phyloP scores from a whole-genome alignment of 2,329 filamentous ascomycete species.

The Elsinoe arachidis region DNA sequence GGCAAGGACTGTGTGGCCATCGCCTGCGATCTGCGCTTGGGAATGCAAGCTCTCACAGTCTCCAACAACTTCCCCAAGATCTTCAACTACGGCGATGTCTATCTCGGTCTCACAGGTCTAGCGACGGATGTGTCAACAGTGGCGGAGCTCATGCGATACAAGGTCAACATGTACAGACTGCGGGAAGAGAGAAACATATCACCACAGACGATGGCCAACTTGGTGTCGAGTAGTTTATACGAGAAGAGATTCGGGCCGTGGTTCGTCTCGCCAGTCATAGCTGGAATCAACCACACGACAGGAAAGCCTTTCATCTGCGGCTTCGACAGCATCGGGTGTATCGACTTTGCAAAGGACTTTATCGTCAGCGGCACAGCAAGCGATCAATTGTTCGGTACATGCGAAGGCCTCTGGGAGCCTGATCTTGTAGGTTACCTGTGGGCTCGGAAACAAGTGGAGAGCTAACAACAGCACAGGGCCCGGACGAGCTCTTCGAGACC shows the following conservation, averaged over 20 bases:
- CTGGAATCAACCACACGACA: constrained; percentile 88
- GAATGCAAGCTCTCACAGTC: constrained; percentile 90
- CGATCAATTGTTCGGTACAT: constrained; percentile 97
- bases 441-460: background rate
- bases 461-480: constrained; percentile 47
- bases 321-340: constrained; percentile 98
- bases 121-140: constrained; percentile 94
- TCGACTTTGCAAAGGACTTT: constrained; percentile 99
- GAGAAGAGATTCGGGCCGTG: constrained; percentile 93
- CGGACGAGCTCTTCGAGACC: constrained; percentile 96
- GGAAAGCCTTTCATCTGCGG: constrained; percentile 96
- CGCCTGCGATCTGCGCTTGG: constrained; percentile 95
- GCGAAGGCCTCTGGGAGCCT: constrained; percentile 95
- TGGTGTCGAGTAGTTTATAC: constrained; percentile 84
- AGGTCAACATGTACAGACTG: constrained; percentile 99
- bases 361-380: constrained; percentile 94
- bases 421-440: constrained; percentile 63
- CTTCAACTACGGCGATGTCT: constrained; percentile 93
- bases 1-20: constrained; percentile 99
- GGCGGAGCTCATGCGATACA: constrained; percentile 96
- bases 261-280: constrained; percentile 91
- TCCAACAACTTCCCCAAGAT: constrained; percentile 99
- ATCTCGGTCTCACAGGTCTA: constrained; percentile 89
- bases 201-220: constrained; percentile 90
- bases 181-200: constrained; percentile 96